Percentiles rank a stretch among this genome's conserved stretches.
Conservation (phyloP, 257 asterid species). For the Linderniella brevidens region DNA sequence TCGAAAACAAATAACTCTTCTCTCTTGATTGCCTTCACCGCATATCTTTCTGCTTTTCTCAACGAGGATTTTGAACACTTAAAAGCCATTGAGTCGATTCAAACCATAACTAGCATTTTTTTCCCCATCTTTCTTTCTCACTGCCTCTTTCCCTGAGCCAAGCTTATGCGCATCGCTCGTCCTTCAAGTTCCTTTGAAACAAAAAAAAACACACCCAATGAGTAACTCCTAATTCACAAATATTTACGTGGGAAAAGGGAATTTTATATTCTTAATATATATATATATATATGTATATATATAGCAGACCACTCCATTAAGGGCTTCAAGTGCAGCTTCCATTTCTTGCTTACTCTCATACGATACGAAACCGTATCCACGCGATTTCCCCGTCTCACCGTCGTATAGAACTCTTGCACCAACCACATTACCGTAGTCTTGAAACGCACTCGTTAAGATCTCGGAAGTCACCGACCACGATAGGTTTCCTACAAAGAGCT, state of each 20-base stretch:
- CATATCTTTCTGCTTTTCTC: too few relatives aligned
- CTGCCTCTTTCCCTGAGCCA: constrained; percentile 62
- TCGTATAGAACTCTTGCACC: constrained; percentile 77
- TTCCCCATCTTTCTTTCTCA: constrained; percentile 10
- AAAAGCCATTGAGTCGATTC: too few relatives aligned
- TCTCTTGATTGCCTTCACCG: too few relatives aligned
- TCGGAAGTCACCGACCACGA: constrained; percentile 74
- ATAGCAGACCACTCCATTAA: constrained; percentile 62
- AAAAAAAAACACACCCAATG: neutral
- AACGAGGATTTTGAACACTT: too few relatives aligned
- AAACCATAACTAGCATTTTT: too few relatives aligned
- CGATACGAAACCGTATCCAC: constrained; percentile 84
- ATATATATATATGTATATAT: neutral
- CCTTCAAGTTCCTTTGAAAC: constrained; percentile 65
- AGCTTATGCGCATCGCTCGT: constrained; percentile 53
- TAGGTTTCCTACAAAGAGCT: constrained; percentile 71
- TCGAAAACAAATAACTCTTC: too few relatives aligned
- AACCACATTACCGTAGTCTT: constrained; percentile 42
- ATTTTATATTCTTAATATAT: neutral
- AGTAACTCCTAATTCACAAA: neutral
- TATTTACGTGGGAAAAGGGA: neutral
- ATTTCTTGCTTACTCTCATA: constrained; percentile 43
- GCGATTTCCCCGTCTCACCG: constrained; percentile 71
- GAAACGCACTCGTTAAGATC: constrained; percentile 40
- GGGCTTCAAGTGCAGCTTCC: constrained; percentile 62